Evolutionary conservation across 2,329 filamentous ascomycete genomes (phyloP), one percentile per base, ranked within the genome.

Genomic region (Diaporthe ilicicola): DNA sequence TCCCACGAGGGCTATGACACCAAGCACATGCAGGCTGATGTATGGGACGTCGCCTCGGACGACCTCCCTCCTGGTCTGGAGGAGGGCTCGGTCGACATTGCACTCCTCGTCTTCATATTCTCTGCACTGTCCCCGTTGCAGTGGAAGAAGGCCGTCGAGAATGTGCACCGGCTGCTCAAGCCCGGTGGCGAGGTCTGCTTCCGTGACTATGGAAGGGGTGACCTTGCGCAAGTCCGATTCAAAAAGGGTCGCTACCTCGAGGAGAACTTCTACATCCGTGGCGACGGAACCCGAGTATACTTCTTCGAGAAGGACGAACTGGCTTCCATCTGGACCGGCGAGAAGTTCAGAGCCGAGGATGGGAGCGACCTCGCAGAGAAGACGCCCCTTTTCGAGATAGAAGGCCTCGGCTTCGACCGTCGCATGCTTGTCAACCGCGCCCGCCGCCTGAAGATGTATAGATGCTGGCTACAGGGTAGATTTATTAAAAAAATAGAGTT

Each of bases 21-120:
- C 51, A 84, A 88, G 72, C 83, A 88, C 75, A 94, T 98, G 80
- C 90, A 93, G 77, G 95, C 95, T 24, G 95, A 98, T 80, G 94
- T 98, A 22, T 99, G 97, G 95, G 96, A 99, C 82, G 92, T 93
- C 17, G 90, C 95, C 2, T 88, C 90, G 72, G 86, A 91, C 53
- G 85, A 86, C 51, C 84, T 98, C 8, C 95, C 96, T 7, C 93
- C 94, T 1, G 93, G 90, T 1, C 83, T 99, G 19, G 85, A 84
- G 62, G 91, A 94, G 76, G 91, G 87, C n/a, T 93, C 90, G 71
- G 94, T 98, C 72, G 95, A 99, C 81, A 90, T 98, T 48, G 94
- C 97, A 46, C 86, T 99, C 67, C 90, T 99, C 88, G 94, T 99
- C 72, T 99, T 99, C 84, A 95, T 98, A 78, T 98, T 99, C 85